Percentiles rank a stretch among this genome's conserved stretches.
phyloP scores from a whole-genome alignment of 495 filamentous ascomycete genomes.

The Lindgomyces ingoldianus region DNA sequence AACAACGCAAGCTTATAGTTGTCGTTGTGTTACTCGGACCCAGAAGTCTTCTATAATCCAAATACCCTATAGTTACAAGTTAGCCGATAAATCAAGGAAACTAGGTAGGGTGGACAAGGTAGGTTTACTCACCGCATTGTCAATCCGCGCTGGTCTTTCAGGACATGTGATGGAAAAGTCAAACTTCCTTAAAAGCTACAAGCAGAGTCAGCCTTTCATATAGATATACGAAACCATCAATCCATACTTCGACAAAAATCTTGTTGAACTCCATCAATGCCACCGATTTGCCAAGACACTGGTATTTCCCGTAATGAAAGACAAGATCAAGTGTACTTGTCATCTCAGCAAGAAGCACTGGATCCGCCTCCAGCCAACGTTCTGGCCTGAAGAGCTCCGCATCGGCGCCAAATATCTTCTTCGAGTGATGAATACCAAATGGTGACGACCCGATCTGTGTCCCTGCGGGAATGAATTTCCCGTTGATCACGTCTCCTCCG shows the following conservation, averaged over 20 bases:
- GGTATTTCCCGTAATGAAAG: conserved; percentile 24
- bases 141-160: conserved; percentile 45
- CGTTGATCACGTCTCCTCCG: conserved; percentile 40
- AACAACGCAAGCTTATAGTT: no score
- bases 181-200: conserved; percentile 51
- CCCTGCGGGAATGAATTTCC: conserved; percentile 30
- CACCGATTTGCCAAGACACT: conserved; percentile 28
- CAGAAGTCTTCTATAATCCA: conserved; percentile 19
- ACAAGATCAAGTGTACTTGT: conserved; percentile 19
- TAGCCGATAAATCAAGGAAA: not conserved
- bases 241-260: conserved; percentile 19
- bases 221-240: not conserved
- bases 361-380: conserved; percentile 23
- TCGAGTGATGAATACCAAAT: conserved; percentile 33
- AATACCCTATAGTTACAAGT: conserved; percentile 6
- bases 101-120: not conserved
- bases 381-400: conserved; percentile 32
- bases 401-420: conserved; percentile 40
- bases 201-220: not conserved
- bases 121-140: conserved; percentile 13
- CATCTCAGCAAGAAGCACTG: conserved; percentile 14
- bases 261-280: conserved; percentile 32
- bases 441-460: conserved; percentile 38
- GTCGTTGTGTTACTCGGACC: conserved; percentile 4
- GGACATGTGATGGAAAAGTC: conserved; percentile 56